These are phyloP conservation scores for Lactifluus rugatus DNA, from an alignment of 768 basidiomycete species.

Conservation along the genomic window DNA sequence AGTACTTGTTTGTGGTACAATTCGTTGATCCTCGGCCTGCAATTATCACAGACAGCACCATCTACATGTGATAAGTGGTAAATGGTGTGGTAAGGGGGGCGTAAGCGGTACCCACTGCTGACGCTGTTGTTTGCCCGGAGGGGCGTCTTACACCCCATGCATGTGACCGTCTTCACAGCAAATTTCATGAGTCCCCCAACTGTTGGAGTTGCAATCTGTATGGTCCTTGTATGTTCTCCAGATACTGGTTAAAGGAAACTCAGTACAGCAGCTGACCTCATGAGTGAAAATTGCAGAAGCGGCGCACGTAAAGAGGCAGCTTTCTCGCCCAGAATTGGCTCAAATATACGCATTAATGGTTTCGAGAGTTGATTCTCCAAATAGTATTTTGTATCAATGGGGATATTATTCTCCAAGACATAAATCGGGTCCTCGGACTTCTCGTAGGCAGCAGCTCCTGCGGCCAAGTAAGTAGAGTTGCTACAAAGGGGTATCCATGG, in stretches of 20 bases:
- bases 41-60: conserved; percentile 92
- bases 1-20: conserved; percentile 86
- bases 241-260: conserved; percentile 48
- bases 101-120: conserved; percentile 37
- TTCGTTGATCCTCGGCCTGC: conserved; percentile 74
- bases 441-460: conserved; percentile 94
- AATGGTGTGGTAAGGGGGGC: not conserved
- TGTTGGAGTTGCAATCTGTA: conserved; percentile 93
- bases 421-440: conserved; percentile 98
- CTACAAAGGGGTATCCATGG: not conserved
- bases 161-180: conserved; percentile 90
- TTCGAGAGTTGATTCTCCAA: conserved; percentile 97
- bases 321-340: conserved; percentile 92
- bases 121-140: conserved; percentile 69
- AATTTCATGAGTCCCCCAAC: conserved; percentile 98
- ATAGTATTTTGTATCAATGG: conserved; percentile 97
- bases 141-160: conserved; percentile 91
- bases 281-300: not conserved
- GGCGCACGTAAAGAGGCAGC: conserved; percentile 69
- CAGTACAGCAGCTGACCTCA: not conserved
- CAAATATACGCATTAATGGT: conserved; percentile 94
- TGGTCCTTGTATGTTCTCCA: conserved; percentile 91
- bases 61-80: conserved; percentile 35
- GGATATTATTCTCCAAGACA: conserved; percentile 95
- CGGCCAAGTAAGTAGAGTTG: not conserved